Base-by-base conservation (phyloP, 129 eudicot species). In the Tagetes erecta region DNA sequence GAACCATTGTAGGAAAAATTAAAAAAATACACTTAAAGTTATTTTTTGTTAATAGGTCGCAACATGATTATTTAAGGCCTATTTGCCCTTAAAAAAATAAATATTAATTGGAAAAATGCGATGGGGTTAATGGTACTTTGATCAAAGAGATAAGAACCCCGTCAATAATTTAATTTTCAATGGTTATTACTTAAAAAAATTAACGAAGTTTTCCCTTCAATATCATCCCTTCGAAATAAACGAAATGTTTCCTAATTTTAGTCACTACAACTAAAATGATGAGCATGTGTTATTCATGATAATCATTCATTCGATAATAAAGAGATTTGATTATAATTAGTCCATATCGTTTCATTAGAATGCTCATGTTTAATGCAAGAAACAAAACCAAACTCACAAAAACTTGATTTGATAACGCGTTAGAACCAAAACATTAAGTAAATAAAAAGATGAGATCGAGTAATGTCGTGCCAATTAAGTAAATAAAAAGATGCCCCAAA, bases 111-210 rank as follows among this genome's bases (percentile, higher is more conserved):
- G 46, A 12, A 73, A 73, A 59, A 2, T 12, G 40, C 14, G 56
- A 20, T 58, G 69, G 77, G 77, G 38, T 66, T 57, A 72, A 60
- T 42, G 56, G 38, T 52, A 27, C 38, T 41, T 44, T 58, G 57
- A 56, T 57, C 67, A 41, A 57, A 39, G 66, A 11, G 76, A 40
- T 42, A 72, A 56, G 52, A 12, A 27, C 3, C 33, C 67, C 37
- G 56, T 5, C 65, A 72, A 71, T 52, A 39, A 52, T 71, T 71
- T 35, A 20, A 38, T 57, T 56, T 27, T 9, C 8, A 72, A 58
- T 30, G 30, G 57, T 56, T 44, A 72, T 57, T 30, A 41, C n/a
- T 44, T 42, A 13, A 51, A 9, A 37, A 41, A 31, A 56, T 20
- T 20, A 20, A 20, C 27, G 27, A 20, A 20, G 27, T 20, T 20